Base-by-base conservation (phyloP, 1,139 yeast genomes). In the Blastobotrys ciferrii region DNA sequence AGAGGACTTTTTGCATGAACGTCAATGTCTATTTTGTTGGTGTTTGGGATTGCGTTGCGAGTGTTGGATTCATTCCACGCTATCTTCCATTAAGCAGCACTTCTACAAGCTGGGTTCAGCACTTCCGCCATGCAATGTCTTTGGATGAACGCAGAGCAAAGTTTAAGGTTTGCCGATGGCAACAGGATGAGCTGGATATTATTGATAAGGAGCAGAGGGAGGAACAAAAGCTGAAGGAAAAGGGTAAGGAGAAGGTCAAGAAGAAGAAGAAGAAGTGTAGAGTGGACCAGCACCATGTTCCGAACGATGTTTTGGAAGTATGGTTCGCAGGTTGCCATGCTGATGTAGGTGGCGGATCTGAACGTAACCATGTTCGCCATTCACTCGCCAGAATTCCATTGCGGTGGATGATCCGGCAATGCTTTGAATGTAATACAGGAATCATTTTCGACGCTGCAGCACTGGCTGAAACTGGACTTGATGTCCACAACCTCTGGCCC, bases 321-420 rank as follows among this genome's bases (percentile, higher is more conserved):
- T 69, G 64, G 62, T 70, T 70, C 47, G 65, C 72, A 0, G 74
- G 74, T 2, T 63, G 68, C 50, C 74, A 70, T 54, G 66, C 71
- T 5, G 74, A 70, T 52, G 57, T 68, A 40, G 74, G 74, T 2
- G 74, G 74, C 13, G 52, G 50, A 1, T 23, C 47, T 2, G 47
- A 37, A 25, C 38, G 19, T 7, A 44, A 44, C 15, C 28, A 37
- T 11, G 43, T 19, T 3, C 47, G 47, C 2, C 47, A 44, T 25
- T 38, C 37, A 17, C 39, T 44, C 2, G 35, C 47, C 4, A 36
- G 47, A 38, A 38, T 44, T 25, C 47, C 47, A 3, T 42, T 44
- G 11, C 42, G 47, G 18, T 44, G 47, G 47, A 44, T 44, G 47
- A 44, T 44, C 33, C 37, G 47, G 12, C 47, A 44, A 15, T 38